A percentile compares a stretch with the other conserved stretches of the same genome.
These are phyloP conservation scores for Saccharum hybrid DNA, from an alignment of 202 grass and related monocot species.

Conservation along the genomic window DNA sequence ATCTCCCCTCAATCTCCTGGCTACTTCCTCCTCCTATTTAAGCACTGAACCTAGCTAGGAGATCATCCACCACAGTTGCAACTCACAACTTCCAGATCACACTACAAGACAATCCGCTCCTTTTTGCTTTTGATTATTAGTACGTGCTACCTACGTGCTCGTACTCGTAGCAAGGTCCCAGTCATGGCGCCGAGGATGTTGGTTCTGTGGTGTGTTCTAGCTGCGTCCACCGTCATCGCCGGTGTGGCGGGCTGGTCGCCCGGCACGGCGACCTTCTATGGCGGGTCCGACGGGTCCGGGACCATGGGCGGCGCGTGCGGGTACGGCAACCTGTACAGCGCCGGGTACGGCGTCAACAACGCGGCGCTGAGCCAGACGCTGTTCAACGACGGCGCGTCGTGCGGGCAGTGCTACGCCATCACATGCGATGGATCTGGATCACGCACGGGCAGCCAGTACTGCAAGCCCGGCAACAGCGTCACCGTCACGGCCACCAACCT, in stretches of 20 bases:
- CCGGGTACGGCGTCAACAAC: slow-evolving; percentile 36
- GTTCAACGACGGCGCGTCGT: slow-evolving; percentile 22
- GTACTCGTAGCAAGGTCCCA: background rate
- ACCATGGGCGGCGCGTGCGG: slow-evolving; percentile 77
- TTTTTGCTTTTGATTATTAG: background rate
- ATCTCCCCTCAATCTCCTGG: background rate
- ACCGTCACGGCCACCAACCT: slow-evolving; percentile 66
- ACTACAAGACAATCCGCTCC: background rate
- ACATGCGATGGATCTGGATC: background rate
- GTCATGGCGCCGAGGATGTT: slow-evolving; percentile 18
- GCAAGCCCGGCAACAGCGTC: background rate
- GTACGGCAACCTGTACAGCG: slow-evolving; percentile 66
- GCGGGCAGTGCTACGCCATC: slow-evolving; percentile 36
- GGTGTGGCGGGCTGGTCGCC: slow-evolving; percentile 17
- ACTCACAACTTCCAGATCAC: background rate
- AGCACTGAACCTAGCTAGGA: background rate
- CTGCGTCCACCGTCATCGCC: slow-evolving; percentile 5
- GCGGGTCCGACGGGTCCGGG: slow-evolving; percentile 53
- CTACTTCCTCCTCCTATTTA: slow-evolving; percentile 18
- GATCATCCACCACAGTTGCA: background rate
- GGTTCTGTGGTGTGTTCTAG: background rate
- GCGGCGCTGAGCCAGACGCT: slow-evolving; percentile 11
- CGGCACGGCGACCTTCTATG: slow-evolving; percentile 68
- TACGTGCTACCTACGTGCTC: background rate
- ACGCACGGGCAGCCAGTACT: background rate